Base-by-base conservation (phyloP, 2,329 filamentous ascomycete species). In the Aspergillaceae sp. region DNA sequence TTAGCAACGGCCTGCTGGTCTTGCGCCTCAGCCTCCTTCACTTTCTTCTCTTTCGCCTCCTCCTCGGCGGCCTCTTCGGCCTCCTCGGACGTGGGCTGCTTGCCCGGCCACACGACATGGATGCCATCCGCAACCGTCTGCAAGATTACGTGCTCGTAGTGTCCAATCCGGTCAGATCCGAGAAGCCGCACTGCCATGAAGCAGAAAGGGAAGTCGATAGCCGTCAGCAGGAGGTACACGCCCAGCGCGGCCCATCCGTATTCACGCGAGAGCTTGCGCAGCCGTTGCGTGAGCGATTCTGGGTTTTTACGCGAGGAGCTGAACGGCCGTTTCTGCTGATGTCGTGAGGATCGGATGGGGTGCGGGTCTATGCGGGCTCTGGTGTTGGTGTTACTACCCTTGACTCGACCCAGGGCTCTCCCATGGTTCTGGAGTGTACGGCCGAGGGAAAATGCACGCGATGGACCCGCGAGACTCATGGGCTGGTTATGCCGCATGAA, bases 211-310 rank as follows among this genome's bases (percentile, higher is more conserved):
- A 97, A 94, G 69, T 98, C 92, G 43, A 95, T 71, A 34, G 86
- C 84, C 37, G 86, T 90, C 45, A 98, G 71, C 1, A 75, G 75
- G 7, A 96, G 68, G 67, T 98, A 98, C 9, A 98, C 87, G n/a
- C 89, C 91, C 4, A 96, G 68, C 1, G 90, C 90, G 3, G 86
- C 79, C 88, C 90, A 97, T 36, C 92, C 92, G 66, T 98, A 98
- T 66, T 97, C 91, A 52, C 84, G 82, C 2, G 85, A 89, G 40
- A 98, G 78, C 63, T 87, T 88, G 68, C 84, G 89, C 62, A 97
- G 72, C 28, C 84, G 78, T 52, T 82, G 81, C 2, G 83, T 83
- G 37, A 92, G 65, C 5, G 82, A 79, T 8, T 72, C 67, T 7
- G 72, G 50, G 57, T 48, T 26, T 54, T 43, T 27, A 54, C 44